Conservation (phyloP, 257 asterid species). For the Gentiana macrophylla region DNA sequence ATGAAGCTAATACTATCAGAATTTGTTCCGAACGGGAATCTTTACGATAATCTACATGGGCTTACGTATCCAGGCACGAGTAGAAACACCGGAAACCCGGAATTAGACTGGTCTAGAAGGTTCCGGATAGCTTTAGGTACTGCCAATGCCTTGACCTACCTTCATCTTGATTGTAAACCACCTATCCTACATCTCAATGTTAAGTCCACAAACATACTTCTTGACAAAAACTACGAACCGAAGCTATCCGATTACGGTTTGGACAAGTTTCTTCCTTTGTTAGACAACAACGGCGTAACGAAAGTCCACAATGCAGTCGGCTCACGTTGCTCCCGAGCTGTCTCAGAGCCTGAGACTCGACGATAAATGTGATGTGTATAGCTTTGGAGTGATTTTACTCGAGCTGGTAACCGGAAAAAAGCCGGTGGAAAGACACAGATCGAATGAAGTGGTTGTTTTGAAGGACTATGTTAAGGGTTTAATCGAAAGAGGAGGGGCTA, state of each 20-base stretch:
- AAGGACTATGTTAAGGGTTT: constrained; percentile 58
- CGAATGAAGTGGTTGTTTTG: constrained; percentile 62
- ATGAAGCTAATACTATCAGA: constrained; percentile 70
- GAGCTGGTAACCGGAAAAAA: constrained; percentile 82
- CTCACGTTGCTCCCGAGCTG: constrained; percentile 85
- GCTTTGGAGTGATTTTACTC: constrained; percentile 68
- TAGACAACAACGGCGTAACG: constrained; percentile 40
- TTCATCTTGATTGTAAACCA: constrained; percentile 96
- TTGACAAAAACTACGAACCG: constrained; percentile 41
- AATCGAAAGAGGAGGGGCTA: constrained; percentile 55
- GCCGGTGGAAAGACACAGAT: constrained; percentile 64
- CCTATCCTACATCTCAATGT: constrained; percentile 69
- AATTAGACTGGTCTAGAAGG: constrained; percentile 65
- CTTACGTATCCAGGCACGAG: constrained; percentile 57
- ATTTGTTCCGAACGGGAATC: constrained; percentile 57
- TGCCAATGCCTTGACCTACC: constrained; percentile 68
- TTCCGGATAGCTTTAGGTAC: constrained; percentile 69
- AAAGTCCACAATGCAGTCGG: constrained; percentile 80
- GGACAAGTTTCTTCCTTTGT: constrained; percentile 56
- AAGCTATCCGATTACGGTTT: constrained; percentile 76
- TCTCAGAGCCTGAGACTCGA: constrained; percentile 56
- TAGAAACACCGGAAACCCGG: constrained; percentile 54
- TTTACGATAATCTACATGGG: constrained; percentile 69
- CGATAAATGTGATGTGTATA: constrained; percentile 76
- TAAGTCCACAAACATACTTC: constrained; percentile 71